Base-by-base conservation (phyloP, 2,329 filamentous ascomycete genomes). In the Aspergillaceae sp. region DNA sequence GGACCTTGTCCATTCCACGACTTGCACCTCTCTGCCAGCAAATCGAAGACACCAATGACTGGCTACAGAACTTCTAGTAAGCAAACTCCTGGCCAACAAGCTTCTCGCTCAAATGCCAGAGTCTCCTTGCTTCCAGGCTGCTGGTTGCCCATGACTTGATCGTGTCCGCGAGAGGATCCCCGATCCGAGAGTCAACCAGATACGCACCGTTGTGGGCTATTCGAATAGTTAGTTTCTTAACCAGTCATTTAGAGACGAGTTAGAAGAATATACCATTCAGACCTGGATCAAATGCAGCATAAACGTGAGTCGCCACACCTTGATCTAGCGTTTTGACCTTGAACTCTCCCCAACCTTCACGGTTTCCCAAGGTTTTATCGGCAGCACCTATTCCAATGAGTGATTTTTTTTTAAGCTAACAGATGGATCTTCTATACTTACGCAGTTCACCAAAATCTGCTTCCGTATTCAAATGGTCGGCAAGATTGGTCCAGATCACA, bases 81-180 rank as follows among this genome's bases (percentile, higher is more conserved):
- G 40, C 27, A 29, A 73, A 72, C 33, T 63, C 58, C 44, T 68
- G 57, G 1, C 62, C 63, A 3, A 73, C 67, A 26, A 74, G 51
- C 43, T 67, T 59, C 55, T 76, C 73, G 40, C 70, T 74, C 40
- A 74, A 50, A 43, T 64, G 63, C 71, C 72, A 76, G 32, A 75
- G 48, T 43, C 61, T 66, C 34, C 71, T 67, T 1, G 67, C 70
- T n/a, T 62, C 58, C 33, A 57, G 42, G n/a, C 43, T 51, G 32
- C 51, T 55, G 4, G 50, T 57, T 10, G 55, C 55, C 52, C 56
- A 57, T 5, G 54, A 47, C 32, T 52, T 56, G 5, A 66, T 66
- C 0, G 60, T 57, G 7, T 68, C 62, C 2, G 47, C 58, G 8
- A 56, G 63, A 62, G 55, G 69, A 42, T 68, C 55, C 2, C 56